These are phyloP conservation scores for Suaeda aralocaspica DNA, from an alignment of 148 eudicot species.

Conservation along the genomic window DNA sequence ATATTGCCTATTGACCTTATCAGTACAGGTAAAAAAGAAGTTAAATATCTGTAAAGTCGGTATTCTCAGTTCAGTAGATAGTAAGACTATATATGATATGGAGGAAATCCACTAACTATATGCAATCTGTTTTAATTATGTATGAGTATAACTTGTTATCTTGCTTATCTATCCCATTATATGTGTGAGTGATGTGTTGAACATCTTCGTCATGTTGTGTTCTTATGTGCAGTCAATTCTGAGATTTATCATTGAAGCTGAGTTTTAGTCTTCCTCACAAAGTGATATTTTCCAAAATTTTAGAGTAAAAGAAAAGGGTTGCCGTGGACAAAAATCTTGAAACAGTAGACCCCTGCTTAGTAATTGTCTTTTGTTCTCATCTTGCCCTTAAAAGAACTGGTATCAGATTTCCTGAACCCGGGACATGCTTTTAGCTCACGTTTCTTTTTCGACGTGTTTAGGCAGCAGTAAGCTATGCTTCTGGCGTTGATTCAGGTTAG, in stretches of 20 bases:
- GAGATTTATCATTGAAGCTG: too few species aligned
- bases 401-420: constrained; percentile 1
- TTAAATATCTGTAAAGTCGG: background rate
- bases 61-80: too few species aligned
- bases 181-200: background rate
- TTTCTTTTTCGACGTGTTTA: constrained; percentile 27
- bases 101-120: too few species aligned
- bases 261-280: too few species aligned
- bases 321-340: background rate
- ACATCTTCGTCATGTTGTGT: too few species aligned
- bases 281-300: background rate
- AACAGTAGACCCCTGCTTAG: background rate
- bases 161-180: background rate
- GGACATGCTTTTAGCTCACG: constrained; percentile 16
- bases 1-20: constrained; percentile 70
- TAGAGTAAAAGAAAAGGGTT: too few species aligned
- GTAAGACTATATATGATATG: too few species aligned
- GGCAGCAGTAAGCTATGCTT: constrained; percentile 94
- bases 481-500: constrained; percentile 89
- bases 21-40: constrained; percentile 60
- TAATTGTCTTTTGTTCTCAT: background rate
- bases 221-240: too few species aligned
- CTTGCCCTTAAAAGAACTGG: background rate
- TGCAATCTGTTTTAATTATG: too few species aligned
- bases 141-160: background rate